A percentile compares a stretch with the other conserved stretches of the same genome.
phyloP scores from a whole-genome alignment of 2,329 filamentous ascomycete species.

The Ceratocystis harringtonii region DNA sequence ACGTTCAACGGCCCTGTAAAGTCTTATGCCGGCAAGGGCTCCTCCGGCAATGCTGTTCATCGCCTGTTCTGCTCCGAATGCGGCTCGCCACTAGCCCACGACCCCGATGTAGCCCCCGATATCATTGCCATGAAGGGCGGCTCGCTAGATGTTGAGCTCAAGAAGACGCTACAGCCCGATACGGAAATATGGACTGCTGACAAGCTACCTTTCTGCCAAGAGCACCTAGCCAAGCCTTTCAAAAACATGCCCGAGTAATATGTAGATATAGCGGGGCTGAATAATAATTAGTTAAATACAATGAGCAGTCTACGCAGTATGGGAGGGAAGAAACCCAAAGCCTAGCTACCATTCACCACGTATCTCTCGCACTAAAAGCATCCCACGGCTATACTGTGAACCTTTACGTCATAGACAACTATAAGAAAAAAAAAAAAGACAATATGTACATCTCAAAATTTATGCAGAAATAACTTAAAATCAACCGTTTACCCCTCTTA shows the following conservation, averaged over 20 bases:
- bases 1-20: conserved; percentile 49
- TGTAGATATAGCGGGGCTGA: background rate
- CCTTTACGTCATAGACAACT: no score
- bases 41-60: conserved; percentile 48
- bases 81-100: conserved; percentile 54
- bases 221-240: conserved; percentile 48
- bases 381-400: no score
- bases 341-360: no score
- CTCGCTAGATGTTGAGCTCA: conserved; percentile 46
- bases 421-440: no score
- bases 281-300: background rate
- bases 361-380: no score
- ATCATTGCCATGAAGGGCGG: conserved; percentile 58
- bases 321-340: no score
- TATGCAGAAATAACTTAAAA: background rate
- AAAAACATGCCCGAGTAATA: conserved; percentile 45
- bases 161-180: conserved; percentile 53
- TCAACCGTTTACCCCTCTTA: no score
- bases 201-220: conserved; percentile 57
- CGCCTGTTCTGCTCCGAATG: conserved; percentile 56
- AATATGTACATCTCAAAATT: conserved; percentile 3
- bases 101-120: conserved; percentile 52
- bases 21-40: conserved; percentile 45
- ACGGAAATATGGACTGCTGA: conserved; percentile 55
- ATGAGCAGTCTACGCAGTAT: background rate